These are phyloP conservation scores for Pythium folliculosum DNA, from an alignment of 352 stramenopile species.

Conservation along the genomic window DNA sequence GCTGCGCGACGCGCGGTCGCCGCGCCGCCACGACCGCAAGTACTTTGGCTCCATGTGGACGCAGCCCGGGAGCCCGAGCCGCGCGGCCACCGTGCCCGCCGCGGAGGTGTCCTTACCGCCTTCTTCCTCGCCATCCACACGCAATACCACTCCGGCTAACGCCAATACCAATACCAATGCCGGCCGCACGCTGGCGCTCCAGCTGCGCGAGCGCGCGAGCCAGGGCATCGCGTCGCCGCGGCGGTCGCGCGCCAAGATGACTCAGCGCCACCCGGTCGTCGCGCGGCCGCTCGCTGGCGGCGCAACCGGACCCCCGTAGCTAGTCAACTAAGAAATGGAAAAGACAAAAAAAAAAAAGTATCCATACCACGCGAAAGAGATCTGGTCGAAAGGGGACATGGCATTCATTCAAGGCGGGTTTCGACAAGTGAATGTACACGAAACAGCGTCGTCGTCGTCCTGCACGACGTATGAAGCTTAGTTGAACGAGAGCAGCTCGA, in stretches of 20 bases:
- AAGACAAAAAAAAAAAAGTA: too few relatives aligned
- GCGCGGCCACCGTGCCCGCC: background rate
- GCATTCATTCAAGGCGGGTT: too few relatives aligned
- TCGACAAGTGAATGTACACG: too few relatives aligned
- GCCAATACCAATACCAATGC: conserved; percentile 5
- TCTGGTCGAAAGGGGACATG: too few relatives aligned
- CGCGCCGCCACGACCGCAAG: conserved; percentile 43
- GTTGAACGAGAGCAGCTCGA: conserved; percentile 87
- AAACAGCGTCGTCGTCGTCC: too few relatives aligned
- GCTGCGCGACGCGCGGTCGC: conserved; percentile 32
- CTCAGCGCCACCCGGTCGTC: background rate
- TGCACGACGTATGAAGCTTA: too few relatives aligned
- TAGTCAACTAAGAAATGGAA: too few relatives aligned
- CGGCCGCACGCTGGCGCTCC: conserved; percentile 16
- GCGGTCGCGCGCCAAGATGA: background rate
- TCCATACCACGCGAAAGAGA: too few relatives aligned
- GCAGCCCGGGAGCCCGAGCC: conserved; percentile 24
- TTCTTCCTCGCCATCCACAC: too few relatives aligned
- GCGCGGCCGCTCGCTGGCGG: conserved; percentile 4
- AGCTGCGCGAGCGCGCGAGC: conserved; percentile 10
- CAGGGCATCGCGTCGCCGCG: background rate
- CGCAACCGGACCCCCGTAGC: too few relatives aligned
- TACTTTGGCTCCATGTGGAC: conserved; percentile 72
- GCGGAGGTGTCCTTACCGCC: background rate
- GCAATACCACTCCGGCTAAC: background rate